A percentile compares a stretch with the other conserved stretches of the same genome.
Conservation (phyloP, 2,329 filamentous ascomycete species). For the Elsinoe australis region DNA sequence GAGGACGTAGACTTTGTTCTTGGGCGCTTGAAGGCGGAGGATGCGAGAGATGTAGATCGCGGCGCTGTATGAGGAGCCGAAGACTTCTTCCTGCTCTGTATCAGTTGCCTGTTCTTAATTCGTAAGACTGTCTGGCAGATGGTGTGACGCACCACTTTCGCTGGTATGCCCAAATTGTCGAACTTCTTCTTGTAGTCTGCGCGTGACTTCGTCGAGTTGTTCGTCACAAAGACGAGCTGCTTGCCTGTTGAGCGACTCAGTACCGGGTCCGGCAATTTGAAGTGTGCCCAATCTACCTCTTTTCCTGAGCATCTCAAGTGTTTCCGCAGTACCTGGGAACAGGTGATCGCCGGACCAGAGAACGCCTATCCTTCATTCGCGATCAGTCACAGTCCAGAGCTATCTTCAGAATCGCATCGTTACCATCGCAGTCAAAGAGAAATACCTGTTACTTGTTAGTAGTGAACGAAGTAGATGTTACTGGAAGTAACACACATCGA, state of each 20-base stretch:
- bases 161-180: constrained; percentile 68
- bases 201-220: constrained; percentile 96
- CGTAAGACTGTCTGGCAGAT: not conserved
- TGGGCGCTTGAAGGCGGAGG: constrained; percentile 65
- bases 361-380: constrained; percentile 60
- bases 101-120: not conserved
- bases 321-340: constrained; percentile 78
- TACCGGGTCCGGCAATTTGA: not conserved
- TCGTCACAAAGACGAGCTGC: constrained; percentile 89
- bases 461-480: not conserved
- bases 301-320: constrained; percentile 70
- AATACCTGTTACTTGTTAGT: constrained; percentile 56
- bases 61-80: constrained; percentile 89
- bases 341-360: constrained; percentile 92
- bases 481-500: constrained; percentile 57
- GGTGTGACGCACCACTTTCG: constrained; percentile 48
- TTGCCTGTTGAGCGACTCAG: constrained; percentile 55
- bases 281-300: too few species aligned
- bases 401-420: constrained; percentile 7
- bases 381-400: constrained; percentile 26
- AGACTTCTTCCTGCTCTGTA: constrained; percentile 68
- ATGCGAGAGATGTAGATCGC: constrained; percentile 95
- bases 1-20: constrained; percentile 89
- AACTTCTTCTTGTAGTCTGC: constrained; percentile 91
- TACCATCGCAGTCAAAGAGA: constrained; percentile 95